A percentile compares a stretch with the other conserved stretches of the same genome.
These are phyloP conservation scores for Skeletonema potamos DNA, from an alignment of 108 stramenopile species.

Conservation along the genomic window DNA sequence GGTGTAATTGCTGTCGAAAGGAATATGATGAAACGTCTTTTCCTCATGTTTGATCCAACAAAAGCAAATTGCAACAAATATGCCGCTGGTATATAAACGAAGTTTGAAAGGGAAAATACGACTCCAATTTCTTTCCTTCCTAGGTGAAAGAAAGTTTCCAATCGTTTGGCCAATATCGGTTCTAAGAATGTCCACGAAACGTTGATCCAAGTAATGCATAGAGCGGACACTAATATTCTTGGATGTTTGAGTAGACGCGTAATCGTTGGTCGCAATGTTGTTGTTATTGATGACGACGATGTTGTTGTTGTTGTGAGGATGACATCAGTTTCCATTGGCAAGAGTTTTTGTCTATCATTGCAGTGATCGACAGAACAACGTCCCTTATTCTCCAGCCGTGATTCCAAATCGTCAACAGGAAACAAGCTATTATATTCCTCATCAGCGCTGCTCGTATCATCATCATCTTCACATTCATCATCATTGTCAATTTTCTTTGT, in stretches of 20 bases:
- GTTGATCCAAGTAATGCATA: conserved; percentile 35
- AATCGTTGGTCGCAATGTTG: conserved; percentile 9
- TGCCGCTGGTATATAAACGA: conserved; percentile 35
- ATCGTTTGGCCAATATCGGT: conserved; percentile 33
- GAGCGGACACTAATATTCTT: conserved; percentile 22
- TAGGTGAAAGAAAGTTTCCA: conserved; percentile 7
- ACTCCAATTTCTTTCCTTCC: conserved; percentile 36
- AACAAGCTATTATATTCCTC: background rate
- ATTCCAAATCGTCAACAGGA: background rate
- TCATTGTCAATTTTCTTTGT: background rate
- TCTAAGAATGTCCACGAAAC: conserved; percentile 39
- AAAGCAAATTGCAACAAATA: conserved; percentile 31
- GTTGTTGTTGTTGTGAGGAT: background rate
- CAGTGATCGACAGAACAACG: background rate
- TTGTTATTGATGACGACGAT: background rate
- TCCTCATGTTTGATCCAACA: conserved; percentile 5
- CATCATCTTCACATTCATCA: background rate
- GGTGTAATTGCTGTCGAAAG: conserved; percentile 27
- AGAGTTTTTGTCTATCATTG: background rate
- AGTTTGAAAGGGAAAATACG: conserved; percentile 36
- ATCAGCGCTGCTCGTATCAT: background rate
- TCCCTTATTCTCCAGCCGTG: background rate
- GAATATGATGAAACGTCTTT: conserved; percentile 1
- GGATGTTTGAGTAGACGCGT: conserved; percentile 21
- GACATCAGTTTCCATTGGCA: background rate